These are phyloP conservation scores for Cercophora newfieldiana DNA, from an alignment of 495 filamentous ascomycete genomes.

Conservation along the genomic window DNA sequence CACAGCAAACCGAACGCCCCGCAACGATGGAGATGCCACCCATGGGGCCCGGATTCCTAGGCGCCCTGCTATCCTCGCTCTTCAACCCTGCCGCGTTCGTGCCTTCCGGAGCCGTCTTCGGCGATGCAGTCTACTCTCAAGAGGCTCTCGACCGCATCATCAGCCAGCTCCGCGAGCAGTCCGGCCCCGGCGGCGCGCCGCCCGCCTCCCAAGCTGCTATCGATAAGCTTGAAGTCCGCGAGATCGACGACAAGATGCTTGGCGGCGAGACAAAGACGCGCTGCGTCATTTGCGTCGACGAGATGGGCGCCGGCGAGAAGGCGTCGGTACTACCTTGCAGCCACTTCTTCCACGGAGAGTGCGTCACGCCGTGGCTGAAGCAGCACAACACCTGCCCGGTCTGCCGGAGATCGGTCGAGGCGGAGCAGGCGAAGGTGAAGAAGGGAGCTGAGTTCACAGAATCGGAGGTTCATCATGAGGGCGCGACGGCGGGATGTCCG, in stretches of 20 bases:
- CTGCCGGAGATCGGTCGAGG: slow-evolving; percentile 71
- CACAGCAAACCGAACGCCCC: neutral
- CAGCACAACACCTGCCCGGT: slow-evolving; percentile 88
- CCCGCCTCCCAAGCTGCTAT: slow-evolving; percentile 77
- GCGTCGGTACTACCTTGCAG: slow-evolving; percentile 78
- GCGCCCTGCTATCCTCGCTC: slow-evolving; percentile 46
- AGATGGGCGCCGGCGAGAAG: slow-evolving; percentile 69
- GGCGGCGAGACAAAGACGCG: slow-evolving; percentile 54
- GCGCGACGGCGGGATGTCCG: neutral
- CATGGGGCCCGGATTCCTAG: neutral
- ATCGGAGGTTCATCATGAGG: neutral
- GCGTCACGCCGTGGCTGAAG: slow-evolving; percentile 73
- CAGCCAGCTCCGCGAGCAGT: slow-evolving; percentile 77
- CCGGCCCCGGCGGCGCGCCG: slow-evolving; percentile 69
- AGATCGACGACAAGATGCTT: slow-evolving; percentile 63
- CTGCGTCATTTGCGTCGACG: slow-evolving; percentile 91
- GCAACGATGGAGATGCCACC: neutral
- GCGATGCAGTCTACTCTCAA: slow-evolving; percentile 84
- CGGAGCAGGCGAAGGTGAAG: slow-evolving; percentile 4
- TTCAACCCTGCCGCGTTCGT: slow-evolving; percentile 56
- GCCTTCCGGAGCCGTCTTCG: slow-evolving; percentile 56
- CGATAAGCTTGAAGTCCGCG: slow-evolving; percentile 64
- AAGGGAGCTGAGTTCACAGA: slow-evolving; percentile 7
- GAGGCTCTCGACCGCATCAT: slow-evolving; percentile 87
- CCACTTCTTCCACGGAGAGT: slow-evolving; percentile 84